Evolutionary conservation across 2,329 filamentous ascomycete genomes (phyloP).

Genomic region (Pseudopithomyces maydicus): DNA sequence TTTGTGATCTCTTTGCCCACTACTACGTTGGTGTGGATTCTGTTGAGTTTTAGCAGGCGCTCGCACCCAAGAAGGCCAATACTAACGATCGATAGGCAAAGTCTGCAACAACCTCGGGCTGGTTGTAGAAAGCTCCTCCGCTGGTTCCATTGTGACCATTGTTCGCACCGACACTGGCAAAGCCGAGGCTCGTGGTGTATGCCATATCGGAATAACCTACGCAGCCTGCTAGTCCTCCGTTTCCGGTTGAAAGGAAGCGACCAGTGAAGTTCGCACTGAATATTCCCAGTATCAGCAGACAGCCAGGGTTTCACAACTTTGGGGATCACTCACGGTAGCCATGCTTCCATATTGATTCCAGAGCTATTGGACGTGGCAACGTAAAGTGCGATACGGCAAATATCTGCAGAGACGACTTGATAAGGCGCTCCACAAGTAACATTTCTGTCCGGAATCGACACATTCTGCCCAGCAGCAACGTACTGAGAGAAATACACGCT

Average conservation of each 20-base stretch:
- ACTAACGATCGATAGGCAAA: conserved; percentile 51
- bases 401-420: conserved; percentile 41
- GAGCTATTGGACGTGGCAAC: conserved; percentile 47
- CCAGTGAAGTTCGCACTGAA: conserved; percentile 39
- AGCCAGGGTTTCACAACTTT: conserved; percentile 15
- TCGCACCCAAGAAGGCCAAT: background rate
- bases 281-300: background rate
- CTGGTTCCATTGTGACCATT: conserved; percentile 52
- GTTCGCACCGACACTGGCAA: conserved; percentile 48
- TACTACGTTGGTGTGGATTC: conserved; percentile 20
- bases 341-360: conserved; percentile 52
- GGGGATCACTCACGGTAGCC: conserved; percentile 48
- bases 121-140: conserved; percentile 51
- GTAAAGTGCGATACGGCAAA: conserved; percentile 49
- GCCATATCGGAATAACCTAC: conserved; percentile 46
- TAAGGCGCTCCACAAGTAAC: conserved; percentile 43
- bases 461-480: conserved; percentile 48
- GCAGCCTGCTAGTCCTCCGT: conserved; percentile 50
- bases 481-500: conserved; percentile 45
- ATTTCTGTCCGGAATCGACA: conserved; percentile 46
- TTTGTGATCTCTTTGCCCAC: conserved; percentile 46
- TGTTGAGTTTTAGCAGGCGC: background rate
- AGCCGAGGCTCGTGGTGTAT: conserved; percentile 46
- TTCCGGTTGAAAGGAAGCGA: conserved; percentile 42
- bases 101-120: conserved; percentile 51